Percentiles rank a stretch among this genome's conserved stretches.
These are phyloP conservation scores for Pichia kudriavzevii DNA, from an alignment of 1,139 yeast genomes.

Conservation along the genomic window DNA sequence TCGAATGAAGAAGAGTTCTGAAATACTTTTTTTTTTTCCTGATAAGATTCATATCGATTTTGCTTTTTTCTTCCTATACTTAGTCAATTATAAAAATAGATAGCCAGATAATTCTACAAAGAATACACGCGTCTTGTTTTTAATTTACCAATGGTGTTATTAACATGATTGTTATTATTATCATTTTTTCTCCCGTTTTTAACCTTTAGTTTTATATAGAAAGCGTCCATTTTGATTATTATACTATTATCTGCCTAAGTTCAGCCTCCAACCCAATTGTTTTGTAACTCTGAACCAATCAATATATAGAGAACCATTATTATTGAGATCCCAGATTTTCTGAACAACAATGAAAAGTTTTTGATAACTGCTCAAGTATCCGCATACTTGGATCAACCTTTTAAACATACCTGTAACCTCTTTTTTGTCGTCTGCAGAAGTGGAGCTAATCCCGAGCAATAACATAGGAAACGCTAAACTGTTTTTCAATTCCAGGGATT, in stretches of 20 bases:
- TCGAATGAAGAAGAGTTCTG: conserved; percentile 8
- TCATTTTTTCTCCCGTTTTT: too few species aligned
- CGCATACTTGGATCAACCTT: conserved; percentile 21
- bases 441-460: conserved; percentile 43
- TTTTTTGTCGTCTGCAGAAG: conserved; percentile 31
- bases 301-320: conserved; percentile 18
- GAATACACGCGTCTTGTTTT: too few species aligned
- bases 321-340: conserved; percentile 21
- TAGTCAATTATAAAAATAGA: neutral
- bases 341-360: conserved; percentile 20
- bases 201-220: too few species aligned
- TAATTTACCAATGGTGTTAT: too few species aligned
- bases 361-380: conserved; percentile 24
- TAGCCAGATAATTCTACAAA: too few species aligned
- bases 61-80: neutral
- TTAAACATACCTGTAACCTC: conserved; percentile 35
- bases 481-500: conserved; percentile 40
- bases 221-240: too few species aligned
- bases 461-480: conserved; percentile 45
- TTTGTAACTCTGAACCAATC: conserved; percentile 24
- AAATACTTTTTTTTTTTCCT: too few species aligned
- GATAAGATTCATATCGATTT: neutral
- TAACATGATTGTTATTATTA: too few species aligned
- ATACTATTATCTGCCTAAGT: conserved; percentile 19
- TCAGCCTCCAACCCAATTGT: conserved; percentile 22